Evolutionary conservation across 305 asterid species (phyloP), one percentile per base, ranked within the genome.

Genomic region (Lippia alba): DNA sequence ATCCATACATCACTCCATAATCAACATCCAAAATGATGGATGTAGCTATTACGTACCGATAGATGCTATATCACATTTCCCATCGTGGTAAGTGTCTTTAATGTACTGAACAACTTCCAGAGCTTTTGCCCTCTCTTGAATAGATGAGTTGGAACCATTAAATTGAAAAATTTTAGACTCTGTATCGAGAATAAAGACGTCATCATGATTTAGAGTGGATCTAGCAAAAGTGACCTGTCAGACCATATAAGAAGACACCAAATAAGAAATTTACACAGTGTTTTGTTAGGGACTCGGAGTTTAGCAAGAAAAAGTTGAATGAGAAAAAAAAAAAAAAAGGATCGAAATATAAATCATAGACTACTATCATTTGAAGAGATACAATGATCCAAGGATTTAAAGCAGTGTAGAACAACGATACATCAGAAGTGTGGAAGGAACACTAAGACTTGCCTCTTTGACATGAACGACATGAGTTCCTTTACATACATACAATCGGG

Each of bases 41-140:
- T n/a, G 33, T 53, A 64, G 67, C 67, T 62, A 73, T 67, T 69
- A 61, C 82, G 89, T 85, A 95, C 99, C 99, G 48, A 95, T 76
- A 71, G 96, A 80, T 58, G 98, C 97, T 74, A 95, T 76, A 71
- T 95, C 99, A 82, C 99, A 95, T 83, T 89, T 95, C 58, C 99
- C 99, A 54, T 90, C 89, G 76, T 95, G 99, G 75, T 83, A 92
- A 49, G 96, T 87, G 83, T 95, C 99, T 80, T 92, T 95, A 80
- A 95, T 81, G 84, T 86, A 91, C 89, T 92, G 99, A 69, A 95
- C 98, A 82, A 95, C 99, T 83, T 95, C 99, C 64, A 95, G 86
- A 62, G 99, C 97, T 83, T 92, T 92, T 66, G 98, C 99, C 80
- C 99, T 90, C 83, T 95, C 99, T 92, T 95, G 99, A 79, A 95